Percentiles rank a stretch among this genome's conserved stretches.
Conservation (phyloP, 2,329 filamentous ascomycete species). For the Monosporascus ibericus region DNA sequence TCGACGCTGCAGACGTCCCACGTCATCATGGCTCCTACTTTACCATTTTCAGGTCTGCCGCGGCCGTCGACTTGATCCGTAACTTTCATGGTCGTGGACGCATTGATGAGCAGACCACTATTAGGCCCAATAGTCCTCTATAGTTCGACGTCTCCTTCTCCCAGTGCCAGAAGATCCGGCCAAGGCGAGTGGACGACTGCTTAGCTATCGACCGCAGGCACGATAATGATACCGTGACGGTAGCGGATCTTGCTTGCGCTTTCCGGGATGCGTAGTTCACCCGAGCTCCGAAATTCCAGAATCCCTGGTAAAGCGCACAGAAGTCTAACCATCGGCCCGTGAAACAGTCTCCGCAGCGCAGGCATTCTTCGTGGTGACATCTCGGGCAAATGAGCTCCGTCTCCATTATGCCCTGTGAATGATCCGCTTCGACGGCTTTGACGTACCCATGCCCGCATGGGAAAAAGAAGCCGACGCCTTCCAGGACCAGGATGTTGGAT, state of each 20-base stretch:
- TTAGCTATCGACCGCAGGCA: slow-evolving; percentile 1
- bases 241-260: slow-evolving; percentile 33
- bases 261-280: slow-evolving; percentile 25
- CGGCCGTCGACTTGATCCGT: not conserved
- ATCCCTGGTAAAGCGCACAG: slow-evolving; percentile 2
- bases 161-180: not conserved
- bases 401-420: not conserved
- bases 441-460: slow-evolving; percentile 7
- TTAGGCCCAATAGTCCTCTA: not conserved
- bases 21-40: not conserved
- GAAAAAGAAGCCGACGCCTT: slow-evolving; percentile 8
- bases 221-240: slow-evolving; percentile 28
- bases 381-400: slow-evolving; percentile 1
- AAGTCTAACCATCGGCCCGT: slow-evolving; percentile 1
- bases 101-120: not conserved
- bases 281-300: slow-evolving; percentile 1
- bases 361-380: slow-evolving; percentile 1
- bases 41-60: not conserved
- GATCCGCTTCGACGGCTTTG: not conserved
- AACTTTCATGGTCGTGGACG: not conserved
- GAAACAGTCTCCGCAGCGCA: not conserved
- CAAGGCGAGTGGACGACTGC: not conserved
- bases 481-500: not conserved
- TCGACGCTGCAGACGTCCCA: not conserved
- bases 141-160: not conserved